Conservation (phyloP, 495 filamentous ascomycete species). For the Penicillium egyptiacum region DNA sequence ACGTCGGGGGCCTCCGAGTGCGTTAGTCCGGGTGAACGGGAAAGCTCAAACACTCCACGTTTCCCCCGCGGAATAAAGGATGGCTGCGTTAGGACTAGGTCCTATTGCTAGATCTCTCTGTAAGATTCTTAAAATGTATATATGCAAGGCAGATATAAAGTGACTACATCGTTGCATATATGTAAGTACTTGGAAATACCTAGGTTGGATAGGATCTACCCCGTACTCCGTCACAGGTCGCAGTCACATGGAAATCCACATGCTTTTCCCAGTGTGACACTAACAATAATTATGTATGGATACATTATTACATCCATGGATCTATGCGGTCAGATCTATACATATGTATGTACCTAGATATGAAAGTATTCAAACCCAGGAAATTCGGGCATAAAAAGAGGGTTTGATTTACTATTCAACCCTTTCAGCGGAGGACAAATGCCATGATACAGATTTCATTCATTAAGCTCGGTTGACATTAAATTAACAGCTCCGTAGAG, state of each 20-base stretch:
- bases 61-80: slow-evolving; percentile 26
- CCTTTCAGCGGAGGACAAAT: background rate
- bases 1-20: slow-evolving; percentile 8
- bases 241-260: slow-evolving; percentile 21
- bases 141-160: background rate
- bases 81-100: slow-evolving; percentile 8
- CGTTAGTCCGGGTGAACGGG: slow-evolving; percentile 31
- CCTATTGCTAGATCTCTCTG: background rate
- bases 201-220: background rate
- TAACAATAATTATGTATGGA: too few species aligned
- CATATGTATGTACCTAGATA: background rate
- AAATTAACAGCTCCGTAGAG: slow-evolving; percentile 15
- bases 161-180: background rate
- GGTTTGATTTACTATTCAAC: background rate
- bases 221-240: background rate
- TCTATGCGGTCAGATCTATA: background rate
- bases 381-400: background rate
- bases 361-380: background rate
- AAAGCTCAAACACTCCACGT: slow-evolving; percentile 18
- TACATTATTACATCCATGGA: background rate
- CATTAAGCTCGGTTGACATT: slow-evolving; percentile 22
- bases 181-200: background rate
- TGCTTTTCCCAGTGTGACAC: background rate
- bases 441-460: slow-evolving; percentile 7
- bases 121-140: background rate